These are phyloP conservation scores for Hypoxylon trugodes DNA, from an alignment of 495 filamentous ascomycete genomes.

Conservation along the genomic window DNA sequence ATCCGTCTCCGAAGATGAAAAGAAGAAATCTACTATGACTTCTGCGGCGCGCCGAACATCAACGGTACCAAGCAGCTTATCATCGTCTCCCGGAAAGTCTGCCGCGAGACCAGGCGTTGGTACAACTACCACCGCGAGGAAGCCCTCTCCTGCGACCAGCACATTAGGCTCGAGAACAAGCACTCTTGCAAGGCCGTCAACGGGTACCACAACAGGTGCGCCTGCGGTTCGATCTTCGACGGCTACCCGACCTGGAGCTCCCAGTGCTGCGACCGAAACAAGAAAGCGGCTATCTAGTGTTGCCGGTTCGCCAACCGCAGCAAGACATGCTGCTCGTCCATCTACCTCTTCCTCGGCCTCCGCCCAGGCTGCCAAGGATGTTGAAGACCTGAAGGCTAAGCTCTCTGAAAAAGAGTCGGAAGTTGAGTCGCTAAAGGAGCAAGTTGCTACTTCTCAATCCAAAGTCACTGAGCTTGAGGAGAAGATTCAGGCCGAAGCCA, in stretches of 20 bases:
- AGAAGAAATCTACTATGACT: slow-evolving; percentile 50
- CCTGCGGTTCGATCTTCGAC: slow-evolving; percentile 43
- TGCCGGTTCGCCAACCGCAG: slow-evolving; percentile 31
- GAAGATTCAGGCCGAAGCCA: slow-evolving; percentile 44
- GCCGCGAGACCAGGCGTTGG: slow-evolving; percentile 44
- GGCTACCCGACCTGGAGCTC: slow-evolving; percentile 41
- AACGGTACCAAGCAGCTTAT: slow-evolving; percentile 39
- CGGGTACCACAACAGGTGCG: slow-evolving; percentile 37
- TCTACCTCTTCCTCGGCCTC: slow-evolving; percentile 49
- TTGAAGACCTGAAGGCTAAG: slow-evolving; percentile 62
- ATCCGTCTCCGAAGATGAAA: slow-evolving; percentile 59
- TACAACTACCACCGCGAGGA: slow-evolving; percentile 50
- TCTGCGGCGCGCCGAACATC: slow-evolving; percentile 54
- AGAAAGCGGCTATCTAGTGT: slow-evolving; percentile 60
- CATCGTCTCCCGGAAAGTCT: slow-evolving; percentile 53
- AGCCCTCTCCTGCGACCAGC: slow-evolving; percentile 47
- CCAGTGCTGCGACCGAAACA: slow-evolving; percentile 51
- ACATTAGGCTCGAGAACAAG: slow-evolving; percentile 43
- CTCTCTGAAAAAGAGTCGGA: slow-evolving; percentile 59
- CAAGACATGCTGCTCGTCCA: slow-evolving; percentile 49
- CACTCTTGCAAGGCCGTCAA: slow-evolving; percentile 40
- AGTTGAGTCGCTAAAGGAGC: slow-evolving; percentile 52
- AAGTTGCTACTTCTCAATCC: slow-evolving; percentile 50
- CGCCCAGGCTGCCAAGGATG: slow-evolving; percentile 53
- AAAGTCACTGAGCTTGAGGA: slow-evolving; percentile 54